A percentile compares a stretch with the other conserved stretches of the same genome.
phyloP scores from a whole-genome alignment of 2,329 filamentous ascomycete species.

The Ceratocystis diversiconidia region DNA sequence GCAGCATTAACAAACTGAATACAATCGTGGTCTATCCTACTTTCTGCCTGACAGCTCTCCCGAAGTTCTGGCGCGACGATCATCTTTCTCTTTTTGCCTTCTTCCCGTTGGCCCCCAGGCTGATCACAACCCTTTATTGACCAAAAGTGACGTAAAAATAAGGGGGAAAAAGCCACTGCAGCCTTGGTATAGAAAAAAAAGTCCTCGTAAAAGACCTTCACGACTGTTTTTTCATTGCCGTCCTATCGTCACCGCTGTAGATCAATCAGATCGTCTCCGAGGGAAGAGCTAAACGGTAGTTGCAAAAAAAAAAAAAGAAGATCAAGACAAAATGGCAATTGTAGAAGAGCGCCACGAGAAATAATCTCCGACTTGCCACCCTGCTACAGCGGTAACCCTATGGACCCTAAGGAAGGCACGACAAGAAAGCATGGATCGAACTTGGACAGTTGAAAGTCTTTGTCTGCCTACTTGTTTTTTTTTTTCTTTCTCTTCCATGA shows the following conservation, averaged over 20 bases:
- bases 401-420: neutral
- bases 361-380: neutral
- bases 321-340: neutral
- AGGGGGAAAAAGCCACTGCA: neutral
- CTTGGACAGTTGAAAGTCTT: neutral
- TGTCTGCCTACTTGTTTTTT: neutral
- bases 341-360: neutral
- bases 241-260: neutral
- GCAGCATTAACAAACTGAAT: neutral
- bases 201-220: neutral
- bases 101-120: neutral
- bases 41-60: neutral
- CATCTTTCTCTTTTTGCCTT: neutral
- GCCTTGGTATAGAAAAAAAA: neutral
- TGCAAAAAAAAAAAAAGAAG: neutral
- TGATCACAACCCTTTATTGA: neutral
- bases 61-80: neutral
- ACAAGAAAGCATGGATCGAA: no score
- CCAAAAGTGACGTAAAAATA: neutral
- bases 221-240: neutral
- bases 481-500: neutral
- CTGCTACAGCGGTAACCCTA: neutral
- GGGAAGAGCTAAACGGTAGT: neutral
- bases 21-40: neutral
- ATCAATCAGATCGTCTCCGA: neutral